A percentile compares a stretch with the other conserved stretches of the same genome.
Conservation (phyloP, 495 filamentous ascomycete species). For the Chaetomium cochliodes region DNA sequence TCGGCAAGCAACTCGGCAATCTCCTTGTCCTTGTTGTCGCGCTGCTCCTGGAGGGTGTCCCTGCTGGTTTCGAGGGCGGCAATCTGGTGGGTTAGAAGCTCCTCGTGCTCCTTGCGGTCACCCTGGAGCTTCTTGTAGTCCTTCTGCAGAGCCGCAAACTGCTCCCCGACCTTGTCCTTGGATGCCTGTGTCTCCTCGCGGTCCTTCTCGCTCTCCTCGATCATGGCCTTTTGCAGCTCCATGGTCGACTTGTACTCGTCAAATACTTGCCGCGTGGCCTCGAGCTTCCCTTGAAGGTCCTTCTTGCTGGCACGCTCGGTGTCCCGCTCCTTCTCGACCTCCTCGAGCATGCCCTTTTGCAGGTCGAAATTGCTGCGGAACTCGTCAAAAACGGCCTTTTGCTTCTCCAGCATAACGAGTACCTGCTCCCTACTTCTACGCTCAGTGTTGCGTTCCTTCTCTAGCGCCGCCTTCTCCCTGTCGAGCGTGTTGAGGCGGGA, state of each 20-base stretch:
- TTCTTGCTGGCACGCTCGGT: conserved; percentile 26
- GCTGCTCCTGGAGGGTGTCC: conserved; percentile 39
- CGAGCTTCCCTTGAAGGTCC: conserved; percentile 34
- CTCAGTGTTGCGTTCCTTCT: conserved; percentile 36
- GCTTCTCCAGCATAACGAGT: conserved; percentile 36
- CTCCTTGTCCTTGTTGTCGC: conserved; percentile 41
- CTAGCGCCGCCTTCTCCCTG: conserved; percentile 25
- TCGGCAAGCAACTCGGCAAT: conserved; percentile 33
- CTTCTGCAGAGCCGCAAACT: conserved; percentile 35
- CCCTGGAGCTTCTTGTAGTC: conserved; percentile 37
- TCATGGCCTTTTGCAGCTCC: conserved; percentile 39
- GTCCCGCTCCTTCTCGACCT: conserved; percentile 36
- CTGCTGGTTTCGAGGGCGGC: conserved; percentile 37
- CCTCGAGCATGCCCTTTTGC: conserved; percentile 38
- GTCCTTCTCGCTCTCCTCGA: conserved; percentile 44
- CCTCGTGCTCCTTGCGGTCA: conserved; percentile 42
- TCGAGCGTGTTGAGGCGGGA: conserved; percentile 25
- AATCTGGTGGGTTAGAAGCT: conserved; percentile 38
- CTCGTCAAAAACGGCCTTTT: conserved; percentile 45
- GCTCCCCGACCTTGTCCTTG: conserved; percentile 35
- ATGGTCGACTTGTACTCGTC: conserved; percentile 42
- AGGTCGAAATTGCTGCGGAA: conserved; percentile 44
- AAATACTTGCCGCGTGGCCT: conserved; percentile 39
- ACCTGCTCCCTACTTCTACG: conserved; percentile 27
- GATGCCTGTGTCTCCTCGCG: conserved; percentile 38